These are phyloP conservation scores for Chrysoporthe puriensis DNA, from an alignment of 2,329 filamentous ascomycete genomes.

Conservation along the genomic window DNA sequence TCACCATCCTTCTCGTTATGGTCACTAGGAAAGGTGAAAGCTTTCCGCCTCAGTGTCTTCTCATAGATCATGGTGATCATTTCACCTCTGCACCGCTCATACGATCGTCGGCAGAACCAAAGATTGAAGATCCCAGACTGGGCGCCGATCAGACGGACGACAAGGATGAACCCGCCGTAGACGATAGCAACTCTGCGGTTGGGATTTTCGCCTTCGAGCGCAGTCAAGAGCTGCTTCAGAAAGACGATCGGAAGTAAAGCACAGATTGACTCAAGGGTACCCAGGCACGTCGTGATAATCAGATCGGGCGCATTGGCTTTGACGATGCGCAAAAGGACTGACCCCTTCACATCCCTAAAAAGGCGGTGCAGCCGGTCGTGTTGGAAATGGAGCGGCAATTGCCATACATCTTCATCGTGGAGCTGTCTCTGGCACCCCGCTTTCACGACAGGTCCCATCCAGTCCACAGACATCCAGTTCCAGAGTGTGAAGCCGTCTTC, in stretches of 20 bases:
- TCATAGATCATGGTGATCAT: conserved; percentile 85
- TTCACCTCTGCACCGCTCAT: conserved; percentile 83
- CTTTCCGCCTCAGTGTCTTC: conserved; percentile 72
- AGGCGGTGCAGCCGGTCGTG: conserved; percentile 73
- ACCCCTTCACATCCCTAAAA: conserved; percentile 74
- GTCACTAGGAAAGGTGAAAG: conserved; percentile 45
- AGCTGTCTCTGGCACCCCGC: conserved; percentile 68
- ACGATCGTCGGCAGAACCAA: conserved; percentile 84
- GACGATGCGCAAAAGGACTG: conserved; percentile 70
- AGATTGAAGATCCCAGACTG: conserved; percentile 71
- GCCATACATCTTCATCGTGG: conserved; percentile 81
- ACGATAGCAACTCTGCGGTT: conserved; percentile 62
- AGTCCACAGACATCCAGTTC: conserved; percentile 84
- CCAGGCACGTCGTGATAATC: conserved; percentile 66
- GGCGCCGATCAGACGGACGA: conserved; percentile 61
- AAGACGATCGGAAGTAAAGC: conserved; percentile 67
- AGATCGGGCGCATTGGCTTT: conserved; percentile 81
- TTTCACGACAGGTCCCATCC: conserved; percentile 76
- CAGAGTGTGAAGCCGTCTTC: conserved; percentile 81
- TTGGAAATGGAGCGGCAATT: conserved; percentile 78
- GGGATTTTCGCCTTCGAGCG: conserved; percentile 60
- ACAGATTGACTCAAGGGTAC: conserved; percentile 61
- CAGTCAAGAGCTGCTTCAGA: conserved; percentile 70
- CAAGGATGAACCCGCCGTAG: conserved; percentile 66
- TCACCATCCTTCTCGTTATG: conserved; percentile 37